Percentiles rank a stretch among this genome's conserved stretches.
Conservation (phyloP, 2,329 filamentous ascomycete genomes). For the Domatiomyces globalis region DNA sequence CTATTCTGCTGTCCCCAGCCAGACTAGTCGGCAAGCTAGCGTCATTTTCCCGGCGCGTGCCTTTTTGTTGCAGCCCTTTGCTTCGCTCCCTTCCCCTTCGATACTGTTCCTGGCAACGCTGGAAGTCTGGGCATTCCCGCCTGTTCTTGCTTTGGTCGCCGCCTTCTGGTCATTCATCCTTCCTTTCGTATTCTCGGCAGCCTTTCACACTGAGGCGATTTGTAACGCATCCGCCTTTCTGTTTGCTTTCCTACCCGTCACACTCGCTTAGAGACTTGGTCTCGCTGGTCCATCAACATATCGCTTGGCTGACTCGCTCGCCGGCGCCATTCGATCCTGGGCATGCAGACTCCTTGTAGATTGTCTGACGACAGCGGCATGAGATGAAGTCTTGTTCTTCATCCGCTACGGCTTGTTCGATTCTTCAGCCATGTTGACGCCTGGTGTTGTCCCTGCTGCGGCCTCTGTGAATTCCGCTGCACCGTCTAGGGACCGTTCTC, state of each 20-base stretch:
- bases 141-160: constrained; percentile 6
- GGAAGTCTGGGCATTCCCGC: background rate
- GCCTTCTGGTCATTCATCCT: constrained; percentile 4
- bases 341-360: constrained; percentile 2
- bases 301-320: constrained; percentile 2
- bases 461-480: constrained; percentile 7
- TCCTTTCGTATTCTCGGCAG: constrained; percentile 4
- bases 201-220: background rate
- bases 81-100: constrained; percentile 7
- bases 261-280: background rate
- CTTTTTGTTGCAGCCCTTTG: constrained; percentile 2
- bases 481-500: constrained; percentile 3
- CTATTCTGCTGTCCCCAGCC: background rate
- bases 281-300: background rate
- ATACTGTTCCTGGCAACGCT: background rate
- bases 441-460: constrained; percentile 7
- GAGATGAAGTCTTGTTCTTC: constrained; percentile 3
- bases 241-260: background rate
- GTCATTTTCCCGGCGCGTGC: constrained; percentile 5
- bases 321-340: constrained; percentile 2
- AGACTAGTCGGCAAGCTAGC: constrained; percentile 2
- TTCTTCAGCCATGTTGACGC: constrained; percentile 11
- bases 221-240: too few relatives aligned
- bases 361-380: constrained; percentile 10
- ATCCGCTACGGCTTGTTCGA: constrained; percentile 3